Base-by-base conservation (phyloP, 768 basidiomycete genomes). In the Tremella yokohamensis region DNA sequence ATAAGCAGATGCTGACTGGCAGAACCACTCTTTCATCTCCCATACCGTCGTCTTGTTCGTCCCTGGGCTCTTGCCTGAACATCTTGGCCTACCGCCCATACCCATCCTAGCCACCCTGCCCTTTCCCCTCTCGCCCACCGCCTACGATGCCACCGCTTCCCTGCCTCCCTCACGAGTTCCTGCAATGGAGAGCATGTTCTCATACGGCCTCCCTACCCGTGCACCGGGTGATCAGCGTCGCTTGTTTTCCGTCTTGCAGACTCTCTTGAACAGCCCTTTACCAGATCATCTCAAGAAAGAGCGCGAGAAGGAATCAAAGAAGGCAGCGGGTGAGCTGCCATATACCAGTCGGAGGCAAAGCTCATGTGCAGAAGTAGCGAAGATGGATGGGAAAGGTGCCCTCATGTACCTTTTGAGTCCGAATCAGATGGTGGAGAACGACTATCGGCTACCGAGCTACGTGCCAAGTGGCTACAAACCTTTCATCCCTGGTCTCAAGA, bases 381-480 rank as follows among this genome's bases (percentile, higher is more conserved):
- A 58, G 38, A 58, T 62, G 3, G 62, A 82, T 62, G 82, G 85
- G 42, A 83, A 82, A 62, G 83, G 84, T 39, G 86, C 90, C 4
- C 71, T 83, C 52, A 80, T 84, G 54, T 94, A 90, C 77, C 70
- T 89, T 40, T 80, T 97, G 37, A 83, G 85, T 0, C 76, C 85
- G 20, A 85, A 89, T 60, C 87, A 93, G 72, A 93, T 97, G 90
- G 81, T 89, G 52, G 90, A 97, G 69, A 90, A 97, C 68, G 90
- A 92, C 53, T 98, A 97, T 66, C 89, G 88, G 0, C 79, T 91
- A 52, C 90, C 92, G 7, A 86, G 86, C 0, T 94, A 93, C 68
- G 81, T 91, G 78, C 83, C 86, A 4, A 85, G 58, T 8, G 64
- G 66, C 8, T 63, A 63, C 45, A 67, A 47, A 54, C 73, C 68